Evolutionary conservation across 352 stramenopile genomes (phyloP), one percentile per base, ranked within the genome.

Genomic region (Pythium volutum): DNA sequence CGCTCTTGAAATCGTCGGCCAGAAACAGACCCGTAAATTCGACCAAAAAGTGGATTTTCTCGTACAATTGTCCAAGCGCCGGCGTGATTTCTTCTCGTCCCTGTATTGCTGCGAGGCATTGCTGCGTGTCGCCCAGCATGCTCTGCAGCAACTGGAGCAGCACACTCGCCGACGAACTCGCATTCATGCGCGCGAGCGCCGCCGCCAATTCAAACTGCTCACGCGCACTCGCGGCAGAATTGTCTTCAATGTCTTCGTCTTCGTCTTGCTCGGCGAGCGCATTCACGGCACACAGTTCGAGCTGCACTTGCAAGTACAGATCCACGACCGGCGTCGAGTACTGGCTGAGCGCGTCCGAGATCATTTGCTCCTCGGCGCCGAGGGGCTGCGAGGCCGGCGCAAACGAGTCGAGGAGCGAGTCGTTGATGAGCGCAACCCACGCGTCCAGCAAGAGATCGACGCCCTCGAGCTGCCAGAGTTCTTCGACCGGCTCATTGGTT

Each of bases 191-290:
- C 4, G 82, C 82, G 3, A 95, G 70, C 20, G 82, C 76, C 2
- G 86, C 80, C 4, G 84, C 86, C 12, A 91, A 54, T 53, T 89
- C 84, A 51, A 88, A 79, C 49, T 95, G 84, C 34, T 93, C 86
- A 1, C 67, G 73, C 26, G 76, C 54, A 39, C 73, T 76, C 23
- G 76, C 89, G 27, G 77, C 70, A 8, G 81, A 84, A 36, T 89
- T 84, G 69, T 92, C 82, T 62, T 95, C 84, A 38, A 93, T 82
- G 34, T 95, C 84, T 70, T 95, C 84, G 41, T 92, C 76, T 67
- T 95, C 82, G 59, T 92, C 80, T 47, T 90, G 73, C 2, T 91
- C 84, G 0, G 75, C 76, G 18, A 90, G 52, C 10, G 76, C 82
- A 34, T 93, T 82, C 3, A 86, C 71, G 5, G 74, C 67, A 48